Conservation (phyloP, 2,329 filamentous ascomycete species). For the Calonectria pteridis region DNA sequence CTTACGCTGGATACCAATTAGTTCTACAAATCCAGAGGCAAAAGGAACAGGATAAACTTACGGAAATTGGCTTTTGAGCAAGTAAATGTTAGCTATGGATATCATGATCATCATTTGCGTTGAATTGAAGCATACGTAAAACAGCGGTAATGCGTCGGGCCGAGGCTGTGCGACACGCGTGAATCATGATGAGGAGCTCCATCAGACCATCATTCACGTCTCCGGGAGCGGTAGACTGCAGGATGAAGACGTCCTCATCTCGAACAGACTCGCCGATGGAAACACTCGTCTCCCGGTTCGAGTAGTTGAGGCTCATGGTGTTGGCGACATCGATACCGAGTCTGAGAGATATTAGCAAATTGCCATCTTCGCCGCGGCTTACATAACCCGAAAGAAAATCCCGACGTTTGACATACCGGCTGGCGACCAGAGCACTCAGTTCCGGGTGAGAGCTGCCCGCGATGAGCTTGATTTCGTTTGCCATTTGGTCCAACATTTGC, state of each 20-base stretch:
- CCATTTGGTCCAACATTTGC: slow-evolving; percentile 56
- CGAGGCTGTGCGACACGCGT: slow-evolving; percentile 78
- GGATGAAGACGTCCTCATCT: slow-evolving; percentile 98
- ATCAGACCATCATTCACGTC: slow-evolving; percentile 99
- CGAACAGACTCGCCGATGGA: slow-evolving; percentile 96
- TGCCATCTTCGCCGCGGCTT: slow-evolving; percentile 18
- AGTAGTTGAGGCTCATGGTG: slow-evolving; percentile 86
- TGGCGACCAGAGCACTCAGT: slow-evolving; percentile 52
- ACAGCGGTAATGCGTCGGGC: slow-evolving; percentile 95
- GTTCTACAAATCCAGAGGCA: neutral
- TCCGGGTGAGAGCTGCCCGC: slow-evolving; percentile 63
- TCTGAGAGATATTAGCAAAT: slow-evolving; percentile 57
- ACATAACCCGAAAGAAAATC: neutral
- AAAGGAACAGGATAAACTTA: neutral
- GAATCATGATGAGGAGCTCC: slow-evolving; percentile 98
- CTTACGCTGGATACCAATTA: neutral
- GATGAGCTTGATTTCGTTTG: slow-evolving; percentile 67
- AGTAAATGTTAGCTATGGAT: neutral
- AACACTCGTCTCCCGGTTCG: slow-evolving; percentile 88
- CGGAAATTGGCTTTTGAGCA: neutral
- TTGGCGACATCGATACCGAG: slow-evolving; percentile 83
- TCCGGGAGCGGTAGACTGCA: slow-evolving; percentile 93
- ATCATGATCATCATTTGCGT: neutral
- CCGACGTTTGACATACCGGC: neutral
- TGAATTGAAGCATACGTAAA: slow-evolving; percentile 90